phyloP scores from a whole-genome alignment of 2,329 filamentous ascomycete genomes.

The Colletotrichum cuscutae region DNA sequence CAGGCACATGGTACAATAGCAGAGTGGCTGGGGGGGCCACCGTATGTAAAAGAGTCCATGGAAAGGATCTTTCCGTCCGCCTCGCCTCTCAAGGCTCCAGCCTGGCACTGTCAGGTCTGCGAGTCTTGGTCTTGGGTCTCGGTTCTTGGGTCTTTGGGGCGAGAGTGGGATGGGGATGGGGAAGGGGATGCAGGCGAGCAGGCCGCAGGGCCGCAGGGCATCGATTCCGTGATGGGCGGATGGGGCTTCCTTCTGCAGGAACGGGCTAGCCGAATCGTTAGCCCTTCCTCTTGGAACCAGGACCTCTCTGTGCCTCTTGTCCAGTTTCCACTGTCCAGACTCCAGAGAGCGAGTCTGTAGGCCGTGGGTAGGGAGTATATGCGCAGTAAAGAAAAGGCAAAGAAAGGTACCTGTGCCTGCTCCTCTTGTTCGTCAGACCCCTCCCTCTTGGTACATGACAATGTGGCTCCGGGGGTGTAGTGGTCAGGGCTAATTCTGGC shows the following conservation, averaged over 20 bases:
- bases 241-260: slow-evolving; percentile 31
- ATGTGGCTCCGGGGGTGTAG: slow-evolving; percentile 28
- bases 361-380: no score
- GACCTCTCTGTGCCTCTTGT: not conserved
- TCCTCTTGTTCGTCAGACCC: slow-evolving; percentile 11
- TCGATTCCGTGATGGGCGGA: slow-evolving; percentile 31
- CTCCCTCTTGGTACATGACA: slow-evolving; percentile 24
- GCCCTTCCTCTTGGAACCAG: slow-evolving; percentile 2
- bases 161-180: slow-evolving; percentile 8
- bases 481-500: slow-evolving; percentile 32
- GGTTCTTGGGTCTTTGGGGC: not conserved
- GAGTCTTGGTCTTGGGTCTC: not conserved
- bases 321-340: not conserved
- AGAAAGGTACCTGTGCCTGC: not conserved
- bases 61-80: slow-evolving; percentile 33
- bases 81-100: slow-evolving; percentile 33
- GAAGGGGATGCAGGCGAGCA: not conserved
- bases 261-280: slow-evolving; percentile 32
- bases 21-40: slow-evolving; percentile 29
- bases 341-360: no score
- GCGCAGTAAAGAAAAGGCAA: not conserved
- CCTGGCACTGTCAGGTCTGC: not conserved
- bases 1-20: not conserved
- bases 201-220: slow-evolving; percentile 21
- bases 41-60: slow-evolving; percentile 26